Evolutionary conservation across 2,329 filamentous ascomycete genomes (phyloP).

Genomic region (Hypomyces rosellus): DNA sequence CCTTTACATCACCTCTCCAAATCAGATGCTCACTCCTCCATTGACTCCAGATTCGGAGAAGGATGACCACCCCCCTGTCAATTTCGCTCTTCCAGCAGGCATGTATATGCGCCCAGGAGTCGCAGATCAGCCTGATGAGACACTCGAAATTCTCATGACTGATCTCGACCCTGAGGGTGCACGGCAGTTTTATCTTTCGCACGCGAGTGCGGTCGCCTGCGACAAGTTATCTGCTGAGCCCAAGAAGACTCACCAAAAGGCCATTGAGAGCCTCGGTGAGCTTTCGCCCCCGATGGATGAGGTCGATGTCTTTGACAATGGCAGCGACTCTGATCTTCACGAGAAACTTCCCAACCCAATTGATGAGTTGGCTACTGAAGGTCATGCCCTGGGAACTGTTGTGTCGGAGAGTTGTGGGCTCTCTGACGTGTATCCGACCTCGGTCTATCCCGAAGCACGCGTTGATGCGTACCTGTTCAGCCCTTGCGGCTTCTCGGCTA

Average conservation of each 20-base stretch:
- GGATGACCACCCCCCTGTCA: slow-evolving; percentile 28
- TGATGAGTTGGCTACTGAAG: slow-evolving; percentile 81
- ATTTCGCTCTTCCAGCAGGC: slow-evolving; percentile 49
- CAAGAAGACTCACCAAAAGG: slow-evolving; percentile 54
- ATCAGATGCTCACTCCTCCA: slow-evolving; percentile 72
- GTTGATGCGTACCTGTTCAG: slow-evolving; percentile 96
- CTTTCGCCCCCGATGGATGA: slow-evolving; percentile 52
- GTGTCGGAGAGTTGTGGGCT: slow-evolving; percentile 88
- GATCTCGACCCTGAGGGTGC: slow-evolving; percentile 62
- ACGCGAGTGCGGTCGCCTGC: slow-evolving; percentile 85
- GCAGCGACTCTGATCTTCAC: slow-evolving; percentile 44
- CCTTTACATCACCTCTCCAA: slow-evolving; percentile 88
- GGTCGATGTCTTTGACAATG: slow-evolving; percentile 79
- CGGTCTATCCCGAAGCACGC: slow-evolving; percentile 83
- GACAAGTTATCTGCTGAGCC: slow-evolving; percentile 66
- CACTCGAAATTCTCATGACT: slow-evolving; percentile 67
- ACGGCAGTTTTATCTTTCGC: slow-evolving; percentile 62
- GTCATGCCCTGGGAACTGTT: slow-evolving; percentile 85
- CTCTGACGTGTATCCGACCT: slow-evolving; percentile 78
- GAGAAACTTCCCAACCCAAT: slow-evolving; percentile 52
- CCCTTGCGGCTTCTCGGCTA: slow-evolving; percentile 94
- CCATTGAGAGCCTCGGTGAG: slow-evolving; percentile 52
- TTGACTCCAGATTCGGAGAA: slow-evolving; percentile 59
- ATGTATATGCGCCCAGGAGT: slow-evolving; percentile 34
- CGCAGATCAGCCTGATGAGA: slow-evolving; percentile 62